Conservation (phyloP, 306 rosid species). For the Delonix regia region DNA sequence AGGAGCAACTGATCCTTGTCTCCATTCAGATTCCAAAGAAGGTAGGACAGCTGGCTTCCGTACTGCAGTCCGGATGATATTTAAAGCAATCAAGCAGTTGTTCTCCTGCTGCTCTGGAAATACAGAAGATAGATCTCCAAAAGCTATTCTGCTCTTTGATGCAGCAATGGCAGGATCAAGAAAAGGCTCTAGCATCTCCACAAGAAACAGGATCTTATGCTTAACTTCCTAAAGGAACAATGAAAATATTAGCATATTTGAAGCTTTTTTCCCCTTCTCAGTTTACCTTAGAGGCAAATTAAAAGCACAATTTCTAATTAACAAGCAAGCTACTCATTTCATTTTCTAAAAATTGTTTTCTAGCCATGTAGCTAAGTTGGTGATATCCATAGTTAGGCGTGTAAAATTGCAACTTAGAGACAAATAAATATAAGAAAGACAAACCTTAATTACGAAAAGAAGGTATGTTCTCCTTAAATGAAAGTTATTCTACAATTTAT, state of each 20-base stretch:
- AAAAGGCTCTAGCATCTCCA: slow-evolving; percentile 94
- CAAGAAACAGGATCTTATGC: slow-evolving; percentile 82
- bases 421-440: slow-evolving; percentile 6
- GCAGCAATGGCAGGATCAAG: slow-evolving; percentile 85
- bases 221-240: slow-evolving; percentile 73
- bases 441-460: neutral
- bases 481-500: neutral
- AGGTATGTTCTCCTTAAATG: neutral
- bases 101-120: slow-evolving; percentile 74
- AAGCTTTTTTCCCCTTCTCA: neutral
- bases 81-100: slow-evolving; percentile 68
- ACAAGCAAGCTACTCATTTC: slow-evolving; percentile 27
- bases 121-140: slow-evolving; percentile 73
- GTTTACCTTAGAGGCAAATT: slow-evolving; percentile 8
- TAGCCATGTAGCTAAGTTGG: neutral
- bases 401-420: slow-evolving; percentile 9
- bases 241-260: slow-evolving; percentile 19
- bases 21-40: slow-evolving; percentile 94
- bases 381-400: neutral
- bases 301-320: slow-evolving; percentile 24
- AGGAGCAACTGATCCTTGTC: slow-evolving; percentile 82
- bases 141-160: slow-evolving; percentile 73
- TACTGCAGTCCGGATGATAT: slow-evolving; percentile 83
- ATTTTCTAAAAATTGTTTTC: slow-evolving; percentile 3
- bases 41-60: slow-evolving; percentile 82